Evolutionary conservation across 495 filamentous ascomycete species (phyloP).

Genomic region (Annulohypoxylon maeteangense): DNA sequence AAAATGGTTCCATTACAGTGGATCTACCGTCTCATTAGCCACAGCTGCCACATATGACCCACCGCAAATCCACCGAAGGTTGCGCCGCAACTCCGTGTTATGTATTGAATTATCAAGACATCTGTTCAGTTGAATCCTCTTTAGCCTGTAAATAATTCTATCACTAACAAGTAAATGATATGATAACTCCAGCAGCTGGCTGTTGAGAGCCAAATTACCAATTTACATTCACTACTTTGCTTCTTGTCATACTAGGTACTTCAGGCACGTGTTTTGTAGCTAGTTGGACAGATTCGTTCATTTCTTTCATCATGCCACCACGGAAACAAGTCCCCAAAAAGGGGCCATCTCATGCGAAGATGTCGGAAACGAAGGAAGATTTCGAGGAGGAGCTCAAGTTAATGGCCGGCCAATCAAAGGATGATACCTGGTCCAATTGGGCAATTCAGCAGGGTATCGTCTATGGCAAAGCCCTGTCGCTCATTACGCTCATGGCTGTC

Average conservation of each 20-base stretch:
- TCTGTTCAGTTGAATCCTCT: constrained; percentile 28
- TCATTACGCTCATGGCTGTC: constrained; percentile 76
- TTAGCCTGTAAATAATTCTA: constrained; percentile 29
- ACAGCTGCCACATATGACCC: not conserved
- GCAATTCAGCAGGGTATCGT: constrained; percentile 50
- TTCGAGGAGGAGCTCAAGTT: constrained; percentile 63
- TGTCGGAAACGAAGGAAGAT: constrained; percentile 55
- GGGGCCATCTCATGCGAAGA: constrained; percentile 32
- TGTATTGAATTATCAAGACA: constrained; percentile 38
- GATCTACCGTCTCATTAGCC: not conserved
- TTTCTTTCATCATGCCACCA: constrained; percentile 40
- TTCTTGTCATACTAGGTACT: constrained; percentile 1
- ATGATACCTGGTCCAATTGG: constrained; percentile 54
- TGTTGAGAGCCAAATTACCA: constrained; percentile 34
- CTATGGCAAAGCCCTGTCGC: constrained; percentile 50
- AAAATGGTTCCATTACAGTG: not conserved
- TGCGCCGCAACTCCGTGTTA: not conserved
- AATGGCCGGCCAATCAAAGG: constrained; percentile 61
- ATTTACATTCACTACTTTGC: constrained; percentile 13
- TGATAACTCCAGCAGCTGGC: constrained; percentile 44
- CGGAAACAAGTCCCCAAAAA: constrained; percentile 42
- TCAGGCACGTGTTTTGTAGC: not conserved
- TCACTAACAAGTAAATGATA: constrained; percentile 8
- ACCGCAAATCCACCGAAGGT: not conserved
- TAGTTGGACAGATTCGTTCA: not conserved